A percentile compares a stretch with the other conserved stretches of the same genome.
Conservation (phyloP, 495 filamentous ascomycete genomes). For the Ramalina peruviana region DNA sequence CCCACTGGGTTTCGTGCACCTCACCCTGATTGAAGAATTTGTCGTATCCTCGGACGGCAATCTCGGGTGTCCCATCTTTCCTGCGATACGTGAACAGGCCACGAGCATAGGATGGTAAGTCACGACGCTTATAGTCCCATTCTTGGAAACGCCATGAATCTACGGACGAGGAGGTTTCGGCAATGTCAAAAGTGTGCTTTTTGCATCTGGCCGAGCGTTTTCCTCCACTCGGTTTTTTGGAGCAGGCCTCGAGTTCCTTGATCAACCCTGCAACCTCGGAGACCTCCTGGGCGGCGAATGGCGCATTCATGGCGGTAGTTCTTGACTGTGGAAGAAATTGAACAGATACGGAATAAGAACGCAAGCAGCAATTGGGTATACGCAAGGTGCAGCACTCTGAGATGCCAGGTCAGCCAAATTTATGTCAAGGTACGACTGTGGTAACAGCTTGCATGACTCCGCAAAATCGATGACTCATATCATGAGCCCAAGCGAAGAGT, state of each 20-base stretch:
- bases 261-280: slow-evolving; percentile 47
- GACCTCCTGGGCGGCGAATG: slow-evolving; percentile 49
- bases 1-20: slow-evolving; percentile 64
- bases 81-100: slow-evolving; percentile 75
- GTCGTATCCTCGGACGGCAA: slow-evolving; percentile 81
- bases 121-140: slow-evolving; percentile 78
- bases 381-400: too few species aligned
- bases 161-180: slow-evolving; percentile 44
- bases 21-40: slow-evolving; percentile 96
- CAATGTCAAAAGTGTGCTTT: slow-evolving; percentile 57
- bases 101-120: slow-evolving; percentile 80
- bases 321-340: background rate
- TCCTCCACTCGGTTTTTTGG: slow-evolving; percentile 29
- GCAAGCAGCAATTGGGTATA: too few species aligned
- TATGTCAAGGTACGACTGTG: too few species aligned
- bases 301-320: slow-evolving; percentile 18
- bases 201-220: slow-evolving; percentile 50
- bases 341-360: too few species aligned
- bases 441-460: too few species aligned
- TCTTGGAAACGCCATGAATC: slow-evolving; percentile 90
- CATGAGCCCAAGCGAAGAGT: too few species aligned
- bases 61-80: slow-evolving; percentile 50
- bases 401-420: too few species aligned
- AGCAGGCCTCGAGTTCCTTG: slow-evolving; percentile 37
- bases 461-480: too few species aligned